Percentiles rank a stretch among this genome's conserved stretches.
Evolutionary conservation across 441 rosid species (phyloP).

Genomic region (Populus hybrid): DNA sequence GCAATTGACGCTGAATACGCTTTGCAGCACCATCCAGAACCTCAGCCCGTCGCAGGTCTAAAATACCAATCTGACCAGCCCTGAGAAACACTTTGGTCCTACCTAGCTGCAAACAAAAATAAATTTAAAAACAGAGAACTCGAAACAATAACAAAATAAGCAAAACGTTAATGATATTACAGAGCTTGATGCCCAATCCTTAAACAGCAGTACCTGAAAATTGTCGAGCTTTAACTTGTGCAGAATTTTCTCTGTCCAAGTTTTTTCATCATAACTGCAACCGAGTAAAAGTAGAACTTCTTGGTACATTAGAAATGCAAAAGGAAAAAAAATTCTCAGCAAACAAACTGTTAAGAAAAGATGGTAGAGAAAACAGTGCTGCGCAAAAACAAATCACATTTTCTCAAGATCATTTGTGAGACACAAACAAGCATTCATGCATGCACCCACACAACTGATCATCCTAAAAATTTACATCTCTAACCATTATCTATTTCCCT

Average conservation of each 20-base stretch:
- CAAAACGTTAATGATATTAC: neutral
- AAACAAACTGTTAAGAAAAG: slow-evolving; percentile 4
- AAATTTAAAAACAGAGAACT: slow-evolving; percentile 2
- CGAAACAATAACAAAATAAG: slow-evolving; percentile 1
- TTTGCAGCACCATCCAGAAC: slow-evolving; percentile 84
- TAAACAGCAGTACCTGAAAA: slow-evolving; percentile 65
- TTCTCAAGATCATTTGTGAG: neutral
- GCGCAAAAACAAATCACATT: neutral
- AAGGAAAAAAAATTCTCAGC: slow-evolving; percentile 9
- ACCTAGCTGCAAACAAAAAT: slow-evolving; percentile 61
- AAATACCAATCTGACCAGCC: slow-evolving; percentile 95
- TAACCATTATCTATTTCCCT: neutral
- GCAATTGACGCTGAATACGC: slow-evolving; percentile 62
- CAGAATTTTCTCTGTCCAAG: slow-evolving; percentile 74
- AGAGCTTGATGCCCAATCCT: neutral
- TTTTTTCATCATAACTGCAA: slow-evolving; percentile 77
- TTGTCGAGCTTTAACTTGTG: slow-evolving; percentile 69
- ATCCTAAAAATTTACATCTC: neutral
- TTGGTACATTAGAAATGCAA: slow-evolving; percentile 2
- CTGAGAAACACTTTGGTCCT: slow-evolving; percentile 92
- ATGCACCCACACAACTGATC: neutral
- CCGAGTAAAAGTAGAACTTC: slow-evolving; percentile 11
- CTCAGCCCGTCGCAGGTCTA: slow-evolving; percentile 83
- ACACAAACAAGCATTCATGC: neutral
- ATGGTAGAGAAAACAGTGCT: slow-evolving; percentile 2